Base-by-base conservation (phyloP, 139 green algal genomes). In the Asterochloris erici region DNA sequence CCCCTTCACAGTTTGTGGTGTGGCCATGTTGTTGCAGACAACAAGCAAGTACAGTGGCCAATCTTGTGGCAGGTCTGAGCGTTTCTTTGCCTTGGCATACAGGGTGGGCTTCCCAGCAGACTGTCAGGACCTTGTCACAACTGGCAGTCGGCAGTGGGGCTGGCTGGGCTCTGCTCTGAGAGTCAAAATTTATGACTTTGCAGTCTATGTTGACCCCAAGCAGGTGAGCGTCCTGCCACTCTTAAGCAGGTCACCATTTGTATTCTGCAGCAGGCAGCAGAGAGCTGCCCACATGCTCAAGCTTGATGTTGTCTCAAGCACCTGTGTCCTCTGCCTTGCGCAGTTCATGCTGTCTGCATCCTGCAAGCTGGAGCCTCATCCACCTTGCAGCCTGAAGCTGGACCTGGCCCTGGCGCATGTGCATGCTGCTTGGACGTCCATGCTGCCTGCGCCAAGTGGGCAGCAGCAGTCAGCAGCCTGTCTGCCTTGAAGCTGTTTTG, bases 161-260 rank as follows among this genome's bases (percentile, higher is more conserved):
- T 83, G 86, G 86, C 90, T 60, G 83, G 86, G 4, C 76, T 88
- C 83, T 0, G 74, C 92, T 61, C 81, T 95, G 21, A 62, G 77
- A 6, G 85, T 96, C 13, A 92, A 92, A 81, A 90, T 96, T 63
- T 96, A 96, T 69, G 92, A 96, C 29, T 96, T 94, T 85, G 90
- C 91, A 0, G 70, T 96, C 12, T 96, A 94, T 64, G 79, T 88
- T 21, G 87, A 96, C 79, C 61, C 85, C 9, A n/a, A 84, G 21
- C 82, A 91, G 80, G 80, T 90, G 78, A 26, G 9, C 12, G 60
- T 11, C 66, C 21, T 9, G 17, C 21, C 66, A 21, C 17, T 23
- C 17, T 21, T 23, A 71, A 71, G 21, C 19, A 23, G 19, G 21
- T 71, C 9, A 4, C 19, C 66, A 21, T 1, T 13, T 71, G 17